Conservation (phyloP, 805 yeast genomes). For the Kazachstania martiniae region DNA sequence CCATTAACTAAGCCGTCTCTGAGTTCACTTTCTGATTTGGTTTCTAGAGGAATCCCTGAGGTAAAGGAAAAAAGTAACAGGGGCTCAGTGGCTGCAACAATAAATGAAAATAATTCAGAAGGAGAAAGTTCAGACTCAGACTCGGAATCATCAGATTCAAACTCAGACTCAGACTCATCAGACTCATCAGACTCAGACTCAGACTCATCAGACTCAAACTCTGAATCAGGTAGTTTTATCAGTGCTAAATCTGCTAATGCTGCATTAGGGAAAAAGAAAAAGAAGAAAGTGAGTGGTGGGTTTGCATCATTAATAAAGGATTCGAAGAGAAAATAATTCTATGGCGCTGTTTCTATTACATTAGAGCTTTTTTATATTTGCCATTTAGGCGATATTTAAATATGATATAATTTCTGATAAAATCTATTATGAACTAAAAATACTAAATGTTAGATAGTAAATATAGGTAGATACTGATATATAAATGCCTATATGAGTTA, state of each 20-base stretch:
- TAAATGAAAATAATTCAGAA: conserved; percentile 1
- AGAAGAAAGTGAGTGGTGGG: conserved; percentile 29
- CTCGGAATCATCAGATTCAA: conserved; percentile 7
- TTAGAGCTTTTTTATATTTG: too few species aligned
- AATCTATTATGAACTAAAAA: too few species aligned
- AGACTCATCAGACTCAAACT: conserved; percentile 5
- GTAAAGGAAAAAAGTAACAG: conserved; percentile 36
- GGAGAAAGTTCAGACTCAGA: conserved; percentile 1
- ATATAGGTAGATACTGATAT: neutral
- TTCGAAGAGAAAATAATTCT: conserved; percentile 23
- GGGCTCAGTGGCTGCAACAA: conserved; percentile 1
- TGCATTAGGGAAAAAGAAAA: conserved; percentile 30
- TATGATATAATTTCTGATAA: too few species aligned
- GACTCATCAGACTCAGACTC: conserved; percentile 10
- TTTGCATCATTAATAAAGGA: conserved; percentile 41
- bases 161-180: conserved; percentile 9
- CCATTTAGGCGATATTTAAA: too few species aligned
- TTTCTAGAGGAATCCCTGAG: conserved; percentile 57
- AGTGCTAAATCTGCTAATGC: conserved; percentile 36
- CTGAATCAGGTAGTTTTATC: conserved; percentile 27
- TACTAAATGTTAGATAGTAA: neutral
- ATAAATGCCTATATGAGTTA: neutral
- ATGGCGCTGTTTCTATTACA: neutral
- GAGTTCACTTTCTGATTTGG: conserved; percentile 46
- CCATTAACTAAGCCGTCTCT: conserved; percentile 32